Base-by-base conservation (phyloP, 2,329 filamentous ascomycete species). In the Thielaviopsis musarum region DNA sequence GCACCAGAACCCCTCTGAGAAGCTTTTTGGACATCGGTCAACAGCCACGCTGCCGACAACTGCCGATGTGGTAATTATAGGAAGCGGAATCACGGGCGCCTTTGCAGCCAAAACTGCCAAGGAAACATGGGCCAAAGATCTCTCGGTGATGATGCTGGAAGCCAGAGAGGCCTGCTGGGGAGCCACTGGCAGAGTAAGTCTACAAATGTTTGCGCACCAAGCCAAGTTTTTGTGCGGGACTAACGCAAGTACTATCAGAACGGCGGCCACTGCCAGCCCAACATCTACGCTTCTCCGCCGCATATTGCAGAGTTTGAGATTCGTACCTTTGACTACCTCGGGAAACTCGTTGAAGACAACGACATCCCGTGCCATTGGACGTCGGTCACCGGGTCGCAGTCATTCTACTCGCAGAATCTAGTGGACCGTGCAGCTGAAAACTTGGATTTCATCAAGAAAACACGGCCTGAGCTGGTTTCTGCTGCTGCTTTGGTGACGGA, bases 91-190 rank as follows among this genome's bases (percentile, higher is more conserved):
- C 65, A 86, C 85, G 1, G 87, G 87, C n/a, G 73, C 82, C 1
- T 87, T 85, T 69, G 84, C 82, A 0, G 85, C 85, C 3, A 76
- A 81, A 63, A 82, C 80, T 66, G 73, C 88, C 57, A 77, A 72
- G 66, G 75, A 72, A 60, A 72, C 63, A 63, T 69, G 61, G 65
- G 67, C 69, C 62, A 65, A 69, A 48, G 73, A 75, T 5, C 71
- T 76, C 61, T 74, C 71, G n/a, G 77, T 90, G 7, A 74, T 91
- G 5, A 77, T 91, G 73, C 74, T 91, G 5, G 87, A 91, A 70
- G 87, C 87, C 15, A 76, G 87, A 65, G 87, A 91, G 72, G 85
- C 83, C 3, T 91, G 87, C 67, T 90, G 81, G 80, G 87, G 87
- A 19, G 87, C 87, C n/a, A 91, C 87, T 1, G 87, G 87, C n/a